A percentile compares a stretch with the other conserved stretches of the same genome.
These are phyloP conservation scores for Lactuca sativa DNA, from an alignment of 129 eudicot species.

Conservation along the genomic window DNA sequence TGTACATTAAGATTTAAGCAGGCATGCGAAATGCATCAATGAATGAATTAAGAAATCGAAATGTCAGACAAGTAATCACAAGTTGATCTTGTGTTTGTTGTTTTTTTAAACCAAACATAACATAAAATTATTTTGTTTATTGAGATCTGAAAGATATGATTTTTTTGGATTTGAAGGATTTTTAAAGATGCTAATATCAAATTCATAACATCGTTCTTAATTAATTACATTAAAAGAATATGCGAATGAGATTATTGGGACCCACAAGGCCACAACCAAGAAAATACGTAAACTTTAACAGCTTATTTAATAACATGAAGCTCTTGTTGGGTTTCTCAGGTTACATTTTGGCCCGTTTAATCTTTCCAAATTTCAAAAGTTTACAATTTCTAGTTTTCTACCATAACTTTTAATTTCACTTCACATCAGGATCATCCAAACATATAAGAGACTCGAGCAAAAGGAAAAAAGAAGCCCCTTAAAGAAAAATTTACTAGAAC, in stretches of 20 bases:
- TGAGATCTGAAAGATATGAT: constrained; percentile 17
- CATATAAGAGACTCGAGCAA: no score
- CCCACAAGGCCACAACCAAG: no score
- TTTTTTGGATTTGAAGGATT: constrained; percentile 7
- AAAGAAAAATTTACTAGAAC: no score
- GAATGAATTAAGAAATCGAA: not conserved
- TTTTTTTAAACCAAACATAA: constrained; percentile 1
- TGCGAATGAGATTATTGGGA: not conserved
- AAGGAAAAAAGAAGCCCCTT: no score
- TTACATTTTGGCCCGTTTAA: no score
- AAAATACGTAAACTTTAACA: no score
- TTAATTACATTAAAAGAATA: not conserved
- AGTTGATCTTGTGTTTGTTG: constrained; percentile 11
- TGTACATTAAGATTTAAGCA: not conserved
- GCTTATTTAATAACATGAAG: no score
- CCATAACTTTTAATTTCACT: no score
- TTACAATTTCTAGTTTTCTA: no score
- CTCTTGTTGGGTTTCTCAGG: no score
- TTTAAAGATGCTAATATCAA: constrained; percentile 8
- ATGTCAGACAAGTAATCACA: constrained; percentile 18
- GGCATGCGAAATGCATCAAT: not conserved
- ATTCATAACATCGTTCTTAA: constrained; percentile 2
- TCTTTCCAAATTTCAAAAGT: no score
- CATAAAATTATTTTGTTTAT: constrained; percentile 5
- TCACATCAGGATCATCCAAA: no score